A percentile compares a stretch with the other conserved stretches of the same genome.
Evolutionary conservation across 2,329 filamentous ascomycete species (phyloP).

Genomic region (Microsporum canis): DNA sequence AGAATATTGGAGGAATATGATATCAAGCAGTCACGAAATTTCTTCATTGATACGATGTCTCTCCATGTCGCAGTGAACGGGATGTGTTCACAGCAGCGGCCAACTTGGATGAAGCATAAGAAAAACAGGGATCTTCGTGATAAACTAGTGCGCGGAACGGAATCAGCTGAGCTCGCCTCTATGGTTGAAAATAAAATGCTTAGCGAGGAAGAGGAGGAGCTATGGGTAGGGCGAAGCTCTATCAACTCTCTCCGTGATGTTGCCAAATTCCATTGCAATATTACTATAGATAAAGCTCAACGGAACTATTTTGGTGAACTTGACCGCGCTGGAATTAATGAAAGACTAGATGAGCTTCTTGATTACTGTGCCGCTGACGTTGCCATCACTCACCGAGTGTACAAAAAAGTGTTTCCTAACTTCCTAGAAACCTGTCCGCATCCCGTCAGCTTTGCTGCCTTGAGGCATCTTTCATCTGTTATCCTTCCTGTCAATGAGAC

Average conservation of each 20-base stretch:
- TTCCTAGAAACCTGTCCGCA: slow-evolving; percentile 88
- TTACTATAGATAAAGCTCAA: slow-evolving; percentile 79
- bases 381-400: slow-evolving; percentile 84
- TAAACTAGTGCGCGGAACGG: slow-evolving; percentile 59
- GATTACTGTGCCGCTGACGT: slow-evolving; percentile 96
- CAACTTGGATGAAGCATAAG: slow-evolving; percentile 94
- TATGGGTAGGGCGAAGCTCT: slow-evolving; percentile 91
- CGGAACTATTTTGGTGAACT: slow-evolving; percentile 79
- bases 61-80: slow-evolving; percentile 95
- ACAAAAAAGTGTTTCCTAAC: slow-evolving; percentile 79
- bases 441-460: slow-evolving; percentile 89
- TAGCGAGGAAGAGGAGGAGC: slow-evolving; percentile 76
- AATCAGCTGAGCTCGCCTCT: slow-evolving; percentile 58
- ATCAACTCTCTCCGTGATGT: slow-evolving; percentile 92
- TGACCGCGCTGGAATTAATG: slow-evolving; percentile 57
- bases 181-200: slow-evolving; percentile 57
- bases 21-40: slow-evolving; percentile 68
- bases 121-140: slow-evolving; percentile 80
- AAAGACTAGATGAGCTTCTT: slow-evolving; percentile 67
- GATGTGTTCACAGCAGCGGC: slow-evolving; percentile 94
- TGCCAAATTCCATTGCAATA: slow-evolving; percentile 86
- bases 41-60: slow-evolving; percentile 95
- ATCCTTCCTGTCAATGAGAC: slow-evolving; percentile 81
- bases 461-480: slow-evolving; percentile 85
- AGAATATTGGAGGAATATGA: slow-evolving; percentile 82